Percentiles rank a stretch among this genome's conserved stretches.
phyloP scores from a whole-genome alignment of 441 rosid species.

The Adansonia gregorii region DNA sequence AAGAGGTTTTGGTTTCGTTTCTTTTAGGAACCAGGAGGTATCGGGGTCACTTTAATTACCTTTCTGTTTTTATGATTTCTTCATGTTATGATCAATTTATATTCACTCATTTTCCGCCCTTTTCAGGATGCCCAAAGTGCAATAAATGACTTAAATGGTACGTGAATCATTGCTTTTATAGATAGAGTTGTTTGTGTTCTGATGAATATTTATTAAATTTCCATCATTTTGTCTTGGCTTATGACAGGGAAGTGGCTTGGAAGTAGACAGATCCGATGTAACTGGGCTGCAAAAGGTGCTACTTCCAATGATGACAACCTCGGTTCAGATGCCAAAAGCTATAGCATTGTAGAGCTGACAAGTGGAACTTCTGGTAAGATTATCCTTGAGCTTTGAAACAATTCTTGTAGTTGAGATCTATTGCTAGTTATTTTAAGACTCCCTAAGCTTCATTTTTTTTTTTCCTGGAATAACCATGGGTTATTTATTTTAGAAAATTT shows the following conservation, averaged over 20 bases:
- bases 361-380: constrained; percentile 62
- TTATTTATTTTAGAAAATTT: not conserved
- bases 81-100: not conserved
- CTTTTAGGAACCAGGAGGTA: constrained; percentile 83
- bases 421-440: not conserved
- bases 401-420: not conserved
- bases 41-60: not conserved
- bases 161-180: constrained; percentile 2
- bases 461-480: not conserved
- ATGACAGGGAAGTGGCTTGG: constrained; percentile 70
- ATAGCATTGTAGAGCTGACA: constrained; percentile 49
- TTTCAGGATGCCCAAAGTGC: constrained; percentile 85
- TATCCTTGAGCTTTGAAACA: not conserved
- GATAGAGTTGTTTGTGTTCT: not conserved
- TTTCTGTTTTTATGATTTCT: not conserved
- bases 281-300: constrained; percentile 64
- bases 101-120: not conserved
- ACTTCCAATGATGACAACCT: constrained; percentile 10
- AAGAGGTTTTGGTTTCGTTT: constrained; percentile 89
- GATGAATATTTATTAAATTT: constrained; percentile 24
- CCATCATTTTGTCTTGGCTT: constrained; percentile 26
- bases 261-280: constrained; percentile 72
- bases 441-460: not conserved
- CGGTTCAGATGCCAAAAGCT: not conserved
- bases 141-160: constrained; percentile 79